These are phyloP conservation scores for Chiua virens DNA, from an alignment of 768 basidiomycete species.

Conservation along the genomic window DNA sequence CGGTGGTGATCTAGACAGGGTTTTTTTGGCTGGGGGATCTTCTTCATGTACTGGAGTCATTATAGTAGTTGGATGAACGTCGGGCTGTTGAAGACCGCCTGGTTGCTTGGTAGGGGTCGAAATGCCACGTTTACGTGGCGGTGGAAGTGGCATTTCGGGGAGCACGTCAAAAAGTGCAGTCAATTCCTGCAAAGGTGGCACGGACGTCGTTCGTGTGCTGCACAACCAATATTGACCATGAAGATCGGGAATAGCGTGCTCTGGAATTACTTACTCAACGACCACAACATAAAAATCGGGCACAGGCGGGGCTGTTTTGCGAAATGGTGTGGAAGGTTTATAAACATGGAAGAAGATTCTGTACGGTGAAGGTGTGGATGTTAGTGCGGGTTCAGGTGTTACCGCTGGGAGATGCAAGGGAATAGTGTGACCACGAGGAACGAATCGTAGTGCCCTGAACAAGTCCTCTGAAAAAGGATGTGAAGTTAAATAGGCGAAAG, in stretches of 20 bases:
- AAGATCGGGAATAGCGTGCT: not conserved
- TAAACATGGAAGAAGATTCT: constrained; percentile 87
- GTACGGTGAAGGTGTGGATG: constrained; percentile 40
- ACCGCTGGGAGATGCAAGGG: constrained; percentile 35
- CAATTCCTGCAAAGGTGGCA: constrained; percentile 83
- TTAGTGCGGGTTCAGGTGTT: constrained; percentile 1
- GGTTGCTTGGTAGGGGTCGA: constrained; percentile 2
- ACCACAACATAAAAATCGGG: constrained; percentile 89
- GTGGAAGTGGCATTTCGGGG: constrained; percentile 61
- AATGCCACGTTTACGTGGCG: constrained; percentile 44
- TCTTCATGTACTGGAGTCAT: constrained; percentile 1
- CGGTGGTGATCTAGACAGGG: not conserved
- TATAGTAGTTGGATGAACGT: constrained; percentile 3
- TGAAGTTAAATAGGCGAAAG: not conserved
- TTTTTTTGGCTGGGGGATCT: not conserved
- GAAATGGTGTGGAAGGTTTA: constrained; percentile 86
- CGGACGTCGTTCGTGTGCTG: constrained; percentile 79
- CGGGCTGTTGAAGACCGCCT: not conserved
- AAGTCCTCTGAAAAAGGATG: constrained; percentile 50
- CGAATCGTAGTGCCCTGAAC: constrained; percentile 68
- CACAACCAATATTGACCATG: constrained; percentile 4
- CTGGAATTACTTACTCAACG: constrained; percentile 60
- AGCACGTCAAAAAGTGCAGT: constrained; percentile 66
- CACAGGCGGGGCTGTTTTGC: constrained; percentile 68
- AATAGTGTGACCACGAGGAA: constrained; percentile 61